A percentile compares a stretch with the other conserved stretches of the same genome.
These are phyloP conservation scores for Ajuga reptans DNA, from an alignment of 305 asterid species.

Conservation along the genomic window DNA sequence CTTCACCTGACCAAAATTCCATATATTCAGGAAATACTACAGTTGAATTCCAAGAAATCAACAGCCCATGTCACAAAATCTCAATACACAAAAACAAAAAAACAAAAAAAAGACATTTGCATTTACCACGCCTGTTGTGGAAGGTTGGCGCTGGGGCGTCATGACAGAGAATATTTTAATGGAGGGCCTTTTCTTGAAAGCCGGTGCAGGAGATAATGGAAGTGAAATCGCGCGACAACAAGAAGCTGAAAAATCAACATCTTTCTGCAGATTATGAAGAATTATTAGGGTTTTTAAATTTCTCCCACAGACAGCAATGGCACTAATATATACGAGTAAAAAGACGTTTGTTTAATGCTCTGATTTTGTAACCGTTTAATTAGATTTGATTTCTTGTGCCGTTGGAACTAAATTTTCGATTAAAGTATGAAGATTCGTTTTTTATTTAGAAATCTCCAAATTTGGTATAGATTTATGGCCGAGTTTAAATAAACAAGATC, in stretches of 20 bases:
- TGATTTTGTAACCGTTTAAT: too few relatives aligned
- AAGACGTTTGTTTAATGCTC: too few relatives aligned
- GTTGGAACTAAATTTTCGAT: too few relatives aligned
- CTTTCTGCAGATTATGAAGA: constrained; percentile 34
- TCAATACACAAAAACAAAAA: not conserved
- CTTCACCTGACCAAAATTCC: constrained; percentile 44
- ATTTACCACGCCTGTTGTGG: constrained; percentile 72
- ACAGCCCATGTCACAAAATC: not conserved
- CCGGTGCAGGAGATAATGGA: constrained; percentile 26
- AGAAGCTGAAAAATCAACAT: constrained; percentile 42
- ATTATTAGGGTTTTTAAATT: too few relatives aligned
- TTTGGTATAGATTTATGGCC: too few relatives aligned
- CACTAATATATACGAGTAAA: too few relatives aligned
- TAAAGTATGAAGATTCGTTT: too few relatives aligned
- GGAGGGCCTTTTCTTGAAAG: constrained; percentile 37
- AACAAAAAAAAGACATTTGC: not conserved
- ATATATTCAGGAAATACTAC: too few relatives aligned
- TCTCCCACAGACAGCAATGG: too few relatives aligned
- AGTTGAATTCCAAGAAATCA: constrained; percentile 16
- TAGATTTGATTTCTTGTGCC: too few relatives aligned
- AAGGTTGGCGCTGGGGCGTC: constrained; percentile 73
- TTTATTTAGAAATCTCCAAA: too few relatives aligned
- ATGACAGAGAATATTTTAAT: constrained; percentile 56
- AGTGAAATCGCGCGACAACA: constrained; percentile 31
- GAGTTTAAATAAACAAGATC: too few relatives aligned